These are phyloP conservation scores for Lichtheimia ramosa DNA, from an alignment of 371 early-diverging fungal genomes.

Conservation along the genomic window DNA sequence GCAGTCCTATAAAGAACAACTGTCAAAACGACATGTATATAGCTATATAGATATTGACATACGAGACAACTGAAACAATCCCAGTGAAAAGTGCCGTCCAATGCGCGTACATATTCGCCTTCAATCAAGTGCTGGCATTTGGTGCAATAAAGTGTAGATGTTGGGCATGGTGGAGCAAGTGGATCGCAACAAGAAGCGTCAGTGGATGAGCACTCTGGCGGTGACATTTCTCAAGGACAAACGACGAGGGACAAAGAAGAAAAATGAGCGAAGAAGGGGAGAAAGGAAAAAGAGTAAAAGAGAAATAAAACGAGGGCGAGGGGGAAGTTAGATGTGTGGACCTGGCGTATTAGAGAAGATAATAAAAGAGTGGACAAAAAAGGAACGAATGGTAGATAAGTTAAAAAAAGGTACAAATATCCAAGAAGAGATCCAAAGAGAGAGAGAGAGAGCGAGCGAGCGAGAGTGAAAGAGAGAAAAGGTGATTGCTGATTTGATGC, in stretches of 20 bases:
- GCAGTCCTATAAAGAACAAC: conserved; percentile 66
- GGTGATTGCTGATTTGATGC: too few relatives aligned
- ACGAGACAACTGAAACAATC: conserved; percentile 94
- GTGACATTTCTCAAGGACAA: conserved; percentile 4
- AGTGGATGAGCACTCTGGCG: conserved; percentile 5
- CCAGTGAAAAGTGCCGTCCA: conserved; percentile 86
- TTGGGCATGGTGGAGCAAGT: background rate
- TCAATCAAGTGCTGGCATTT: conserved; percentile 38
- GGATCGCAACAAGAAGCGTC: conserved; percentile 1
- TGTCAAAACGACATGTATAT: too few relatives aligned
- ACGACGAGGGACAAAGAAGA: background rate
- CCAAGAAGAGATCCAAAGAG: too few relatives aligned
- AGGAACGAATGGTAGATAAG: background rate
- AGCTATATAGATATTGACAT: conserved; percentile 7
- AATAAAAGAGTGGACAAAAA: background rate
- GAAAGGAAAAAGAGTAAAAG: too few relatives aligned
- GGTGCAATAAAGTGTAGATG: conserved; percentile 9
- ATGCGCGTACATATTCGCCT: conserved; percentile 90
- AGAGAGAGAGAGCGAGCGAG: too few relatives aligned
- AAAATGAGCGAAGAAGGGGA: background rate
- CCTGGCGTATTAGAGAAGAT: too few relatives aligned
- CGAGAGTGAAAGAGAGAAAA: conserved; percentile 3
- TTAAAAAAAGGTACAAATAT: background rate
- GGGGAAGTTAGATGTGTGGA: too few relatives aligned
- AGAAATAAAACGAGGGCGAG: too few relatives aligned